These are phyloP conservation scores for Macrophomina pseudophaseolina DNA, from an alignment of 2,329 filamentous ascomycete species.

Conservation along the genomic window DNA sequence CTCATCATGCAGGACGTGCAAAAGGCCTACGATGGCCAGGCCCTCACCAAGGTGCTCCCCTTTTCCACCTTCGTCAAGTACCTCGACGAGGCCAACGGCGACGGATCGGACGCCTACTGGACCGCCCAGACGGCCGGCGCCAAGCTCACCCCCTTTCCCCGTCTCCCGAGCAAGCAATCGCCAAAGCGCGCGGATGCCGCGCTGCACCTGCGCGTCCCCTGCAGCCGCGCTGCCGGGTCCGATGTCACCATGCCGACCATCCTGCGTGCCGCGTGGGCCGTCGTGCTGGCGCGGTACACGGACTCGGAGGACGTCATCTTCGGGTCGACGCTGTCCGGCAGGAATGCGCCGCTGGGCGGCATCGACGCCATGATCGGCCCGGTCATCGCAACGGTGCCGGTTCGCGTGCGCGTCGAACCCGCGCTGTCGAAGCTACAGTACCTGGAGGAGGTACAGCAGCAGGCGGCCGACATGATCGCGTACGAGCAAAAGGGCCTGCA, in stretches of 20 bases:
- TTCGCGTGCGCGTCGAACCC: constrained; percentile 39
- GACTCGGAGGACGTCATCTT: constrained; percentile 39
- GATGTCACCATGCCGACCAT: constrained; percentile 33
- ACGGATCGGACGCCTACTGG: constrained; percentile 42
- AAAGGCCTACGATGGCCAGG: constrained; percentile 32
- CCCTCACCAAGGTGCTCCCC: constrained; percentile 20
- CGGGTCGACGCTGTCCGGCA: constrained; percentile 43
- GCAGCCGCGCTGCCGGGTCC: constrained; percentile 39
- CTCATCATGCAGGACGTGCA: constrained; percentile 40
- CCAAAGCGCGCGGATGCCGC: constrained; percentile 49
- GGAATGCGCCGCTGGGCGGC: constrained; percentile 41
- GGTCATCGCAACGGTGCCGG: constrained; percentile 46
- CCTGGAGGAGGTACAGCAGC: constrained; percentile 26
- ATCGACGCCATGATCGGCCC: constrained; percentile 44
- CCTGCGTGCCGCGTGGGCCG: constrained; percentile 41
- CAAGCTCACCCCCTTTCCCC: constrained; percentile 42
- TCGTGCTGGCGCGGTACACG: constrained; percentile 37
- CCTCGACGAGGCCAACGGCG: constrained; percentile 32
- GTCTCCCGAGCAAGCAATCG: constrained; percentile 31
- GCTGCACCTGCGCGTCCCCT: constrained; percentile 53
- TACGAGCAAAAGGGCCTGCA: constrained; percentile 39
- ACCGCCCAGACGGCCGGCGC: constrained; percentile 36
- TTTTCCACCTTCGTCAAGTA: constrained; percentile 44
- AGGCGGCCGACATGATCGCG: background rate
- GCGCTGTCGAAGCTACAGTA: constrained; percentile 35